phyloP scores from a whole-genome alignment of 78 protist species.

The Paulinella micropora region DNA sequence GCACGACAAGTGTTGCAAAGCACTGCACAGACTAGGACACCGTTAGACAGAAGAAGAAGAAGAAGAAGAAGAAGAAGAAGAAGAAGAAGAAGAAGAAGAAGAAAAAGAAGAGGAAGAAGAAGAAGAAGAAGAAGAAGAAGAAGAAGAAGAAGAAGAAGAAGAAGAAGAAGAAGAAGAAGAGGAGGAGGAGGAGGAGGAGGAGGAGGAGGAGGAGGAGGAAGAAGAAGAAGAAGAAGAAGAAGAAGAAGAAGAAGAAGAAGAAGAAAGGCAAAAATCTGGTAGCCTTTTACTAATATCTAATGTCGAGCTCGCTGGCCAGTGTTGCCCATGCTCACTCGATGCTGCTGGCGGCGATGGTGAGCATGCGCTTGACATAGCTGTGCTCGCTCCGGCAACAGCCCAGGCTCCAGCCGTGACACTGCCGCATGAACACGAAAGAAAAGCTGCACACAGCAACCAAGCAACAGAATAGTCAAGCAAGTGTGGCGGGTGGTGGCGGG shows the following conservation, averaged over 20 bases:
- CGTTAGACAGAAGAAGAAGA: background rate
- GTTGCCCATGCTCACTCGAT: no score
- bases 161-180: background rate
- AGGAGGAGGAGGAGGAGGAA: background rate
- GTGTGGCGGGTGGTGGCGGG: no score
- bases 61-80: background rate
- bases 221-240: background rate
- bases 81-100: background rate
- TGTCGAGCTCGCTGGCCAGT: no score
- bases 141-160: background rate
- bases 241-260: background rate
- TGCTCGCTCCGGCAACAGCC: no score
- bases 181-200: background rate
- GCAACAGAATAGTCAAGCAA: no score
- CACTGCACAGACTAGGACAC: no score
- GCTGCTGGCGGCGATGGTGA: background rate
- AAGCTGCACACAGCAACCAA: no score
- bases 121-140: background rate
- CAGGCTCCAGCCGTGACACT: no score
- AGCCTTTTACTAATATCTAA: no score
- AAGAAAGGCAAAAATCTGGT: no score
- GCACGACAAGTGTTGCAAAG: no score
- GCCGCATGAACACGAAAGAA: no score
- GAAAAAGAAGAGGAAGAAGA: background rate
- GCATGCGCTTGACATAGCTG: background rate